Conservation (phyloP, 2,329 filamentous ascomycete genomes). For the Plectosphaerella cucumerina region DNA sequence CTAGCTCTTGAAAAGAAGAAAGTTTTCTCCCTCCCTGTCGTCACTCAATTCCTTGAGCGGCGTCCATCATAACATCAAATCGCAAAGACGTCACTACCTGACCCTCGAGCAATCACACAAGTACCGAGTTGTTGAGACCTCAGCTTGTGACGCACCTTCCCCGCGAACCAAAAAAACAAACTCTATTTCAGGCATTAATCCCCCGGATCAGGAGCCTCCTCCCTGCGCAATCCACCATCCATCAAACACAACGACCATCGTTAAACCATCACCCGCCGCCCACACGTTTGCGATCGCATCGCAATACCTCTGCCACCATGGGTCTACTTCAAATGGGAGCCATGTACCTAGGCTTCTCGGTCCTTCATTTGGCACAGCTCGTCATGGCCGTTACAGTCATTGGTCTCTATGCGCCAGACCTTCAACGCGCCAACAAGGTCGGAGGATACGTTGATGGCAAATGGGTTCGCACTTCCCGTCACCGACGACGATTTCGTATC, state of each 20-base stretch:
- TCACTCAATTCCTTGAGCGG: background rate
- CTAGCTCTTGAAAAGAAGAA: background rate
- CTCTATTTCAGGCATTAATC: too few relatives aligned
- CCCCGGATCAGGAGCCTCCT: too few relatives aligned
- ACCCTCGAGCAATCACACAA: too few relatives aligned
- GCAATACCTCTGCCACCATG: slow-evolving; percentile 27
- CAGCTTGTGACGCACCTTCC: too few relatives aligned
- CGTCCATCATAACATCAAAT: too few relatives aligned
- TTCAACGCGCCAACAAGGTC: slow-evolving; percentile 48
- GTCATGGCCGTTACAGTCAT: slow-evolving; percentile 71
- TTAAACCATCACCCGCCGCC: background rate
- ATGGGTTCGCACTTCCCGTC: background rate
- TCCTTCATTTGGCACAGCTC: slow-evolving; percentile 73
- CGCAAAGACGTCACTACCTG: too few relatives aligned
- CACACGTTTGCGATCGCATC: background rate
- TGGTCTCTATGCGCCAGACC: slow-evolving; percentile 71
- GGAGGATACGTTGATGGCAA: slow-evolving; percentile 54
- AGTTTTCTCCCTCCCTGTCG: background rate
- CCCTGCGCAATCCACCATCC: background rate
- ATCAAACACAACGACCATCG: background rate
- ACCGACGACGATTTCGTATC: background rate
- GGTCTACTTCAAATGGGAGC: slow-evolving; percentile 37
- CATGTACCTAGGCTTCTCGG: slow-evolving; percentile 51
- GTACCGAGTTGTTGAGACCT: too few relatives aligned
- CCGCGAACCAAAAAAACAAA: too few relatives aligned